Evolutionary conservation across 208 protist genomes (phyloP), one percentile per base, ranked within the genome.

Genomic region (Crithidia thermophila): DNA sequence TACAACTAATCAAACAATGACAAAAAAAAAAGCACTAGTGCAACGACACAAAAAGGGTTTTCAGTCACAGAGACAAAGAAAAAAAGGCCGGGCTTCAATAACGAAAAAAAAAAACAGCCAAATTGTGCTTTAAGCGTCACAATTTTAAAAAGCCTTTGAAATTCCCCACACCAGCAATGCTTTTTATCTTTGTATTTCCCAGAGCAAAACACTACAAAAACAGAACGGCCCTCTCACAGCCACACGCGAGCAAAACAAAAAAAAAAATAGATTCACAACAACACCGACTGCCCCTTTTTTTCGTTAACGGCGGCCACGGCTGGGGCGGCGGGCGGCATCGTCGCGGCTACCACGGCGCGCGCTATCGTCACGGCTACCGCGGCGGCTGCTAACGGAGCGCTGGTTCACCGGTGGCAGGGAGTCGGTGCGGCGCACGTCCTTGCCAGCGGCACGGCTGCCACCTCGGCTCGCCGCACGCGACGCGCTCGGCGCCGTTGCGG

Each of bases 361-460:
- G 42, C 4, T 43, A 3, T 72, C 72, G 18, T 75, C 69, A n/a
- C 61, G 66, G 49, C 74, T 79, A n/a, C 70, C 72, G 10, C 82
- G 64, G 36, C 82, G 82, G 39, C 65, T 74, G 50, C 77, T 87
- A 25, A 60, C 64, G 21, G 73, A 75, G 4, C 82, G 67, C 37
- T 73, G 47, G 62, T 69, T 78, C 18, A 74, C 37, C 11, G 76
- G 77, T 13, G 83, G 74, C 27, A 84, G 59, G 3, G 80, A 90
- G 62, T 85, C 80, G 21, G 72, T 84, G 49, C 82, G 77, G n/a
- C 79, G 79, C 31, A 65, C 60, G 31, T 67, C 76, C 58, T 50
- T 75, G 11, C 27, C 68, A 43, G 40, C 31, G 27, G 57, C 57
- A 5, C 57, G 57, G 40, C 50, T 70, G 40, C 77, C 68, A n/a